These are phyloP conservation scores for Rhipidocladum racemiflorum DNA, from an alignment of 176 grass and related monocot species.

Conservation along the genomic window DNA sequence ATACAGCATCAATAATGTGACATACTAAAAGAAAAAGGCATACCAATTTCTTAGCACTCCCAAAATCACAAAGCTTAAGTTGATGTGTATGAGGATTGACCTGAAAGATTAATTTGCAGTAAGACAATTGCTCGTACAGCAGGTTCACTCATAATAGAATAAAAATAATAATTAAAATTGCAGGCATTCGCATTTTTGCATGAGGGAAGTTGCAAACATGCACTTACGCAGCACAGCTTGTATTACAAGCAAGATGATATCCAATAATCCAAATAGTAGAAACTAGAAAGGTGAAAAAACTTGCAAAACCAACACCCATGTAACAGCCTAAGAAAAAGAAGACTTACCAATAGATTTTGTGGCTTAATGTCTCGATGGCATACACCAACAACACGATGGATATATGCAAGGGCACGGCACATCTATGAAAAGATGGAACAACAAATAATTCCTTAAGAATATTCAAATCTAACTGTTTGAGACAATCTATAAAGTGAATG, in stretches of 20 bases:
- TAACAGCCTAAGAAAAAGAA: background rate
- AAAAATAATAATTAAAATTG: background rate
- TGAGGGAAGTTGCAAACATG: background rate
- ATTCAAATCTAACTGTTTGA: background rate
- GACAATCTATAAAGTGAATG: background rate
- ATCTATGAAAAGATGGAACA: conserved; percentile 59
- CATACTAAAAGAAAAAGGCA: background rate
- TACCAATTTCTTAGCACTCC: conserved; percentile 98
- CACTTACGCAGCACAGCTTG: background rate
- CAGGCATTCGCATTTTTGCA: conserved; percentile 2
- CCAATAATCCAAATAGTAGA: background rate
- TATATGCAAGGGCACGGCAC: conserved; percentile 83
- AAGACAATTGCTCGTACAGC: background rate
- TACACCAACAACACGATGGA: conserved; percentile 80
- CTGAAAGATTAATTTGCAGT: conserved; percentile 40
- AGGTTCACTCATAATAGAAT: conserved; percentile 6
- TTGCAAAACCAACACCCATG: background rate
- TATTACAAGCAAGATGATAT: conserved; percentile 4
- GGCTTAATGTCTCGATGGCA: conserved; percentile 97
- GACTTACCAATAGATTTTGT: conserved; percentile 85
- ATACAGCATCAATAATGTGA: background rate
- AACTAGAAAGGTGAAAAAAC: background rate
- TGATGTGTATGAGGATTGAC: conserved; percentile 90
- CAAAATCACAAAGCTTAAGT: conserved; percentile 95
- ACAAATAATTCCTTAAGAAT: conserved; percentile 14